Evolutionary conservation across 306 rosid genomes (phyloP).

Genomic region (Casuarina glauca): DNA sequence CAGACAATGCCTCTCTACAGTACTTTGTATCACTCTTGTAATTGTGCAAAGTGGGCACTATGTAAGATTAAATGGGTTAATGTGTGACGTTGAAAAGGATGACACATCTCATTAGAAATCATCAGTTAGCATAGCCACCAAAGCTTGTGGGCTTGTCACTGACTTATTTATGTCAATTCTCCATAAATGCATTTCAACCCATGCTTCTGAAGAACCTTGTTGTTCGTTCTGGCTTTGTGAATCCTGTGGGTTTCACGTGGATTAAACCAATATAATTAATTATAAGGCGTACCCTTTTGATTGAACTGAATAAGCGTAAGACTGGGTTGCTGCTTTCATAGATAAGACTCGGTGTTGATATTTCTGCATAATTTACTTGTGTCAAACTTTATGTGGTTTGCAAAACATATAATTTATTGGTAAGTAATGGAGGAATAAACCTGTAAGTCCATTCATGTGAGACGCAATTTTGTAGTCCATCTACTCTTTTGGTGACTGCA

Average conservation of each 20-base stretch:
- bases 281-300: too few relatives aligned
- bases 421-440: not conserved
- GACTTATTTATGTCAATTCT: not conserved
- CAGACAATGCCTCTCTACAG: too few relatives aligned
- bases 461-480: not conserved
- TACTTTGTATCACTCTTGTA: not conserved
- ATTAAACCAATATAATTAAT: not conserved
- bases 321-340: not conserved
- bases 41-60: not conserved
- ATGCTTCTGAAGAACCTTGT: not conserved
- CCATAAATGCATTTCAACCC: not conserved
- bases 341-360: not conserved
- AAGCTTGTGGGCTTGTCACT: not conserved
- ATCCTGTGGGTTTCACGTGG: not conserved
- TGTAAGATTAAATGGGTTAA: too few relatives aligned
- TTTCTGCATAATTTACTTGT: not conserved
- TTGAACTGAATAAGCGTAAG: too few relatives aligned
- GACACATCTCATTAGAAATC: not conserved
- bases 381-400: not conserved
- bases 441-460: not conserved
- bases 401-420: not conserved
- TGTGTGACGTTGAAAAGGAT: not conserved
- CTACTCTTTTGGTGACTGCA: not conserved
- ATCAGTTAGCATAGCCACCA: not conserved
- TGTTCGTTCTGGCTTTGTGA: not conserved